These are phyloP conservation scores for Racocetra persica DNA, from an alignment of 371 early-diverging fungal species.

Conservation along the genomic window DNA sequence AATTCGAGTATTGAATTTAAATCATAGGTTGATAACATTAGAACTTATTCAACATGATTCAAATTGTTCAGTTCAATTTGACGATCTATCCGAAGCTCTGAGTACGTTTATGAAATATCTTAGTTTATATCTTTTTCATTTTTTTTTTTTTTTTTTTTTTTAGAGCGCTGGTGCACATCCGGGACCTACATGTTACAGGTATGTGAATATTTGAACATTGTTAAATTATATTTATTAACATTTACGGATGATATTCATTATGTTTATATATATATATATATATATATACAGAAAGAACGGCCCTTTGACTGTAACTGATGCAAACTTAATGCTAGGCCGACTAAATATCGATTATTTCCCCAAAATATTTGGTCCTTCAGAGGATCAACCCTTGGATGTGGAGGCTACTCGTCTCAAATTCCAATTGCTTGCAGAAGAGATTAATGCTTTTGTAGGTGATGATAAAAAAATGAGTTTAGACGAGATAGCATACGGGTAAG, in stretches of 20 bases:
- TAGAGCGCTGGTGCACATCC: conserved; percentile 95
- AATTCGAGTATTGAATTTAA: too few species aligned
- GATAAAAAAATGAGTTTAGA: conserved; percentile 68
- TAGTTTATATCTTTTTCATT: not conserved
- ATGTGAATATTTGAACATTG: not conserved
- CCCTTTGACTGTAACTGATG: conserved; percentile 92
- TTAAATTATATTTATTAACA: not conserved
- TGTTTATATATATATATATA: not conserved
- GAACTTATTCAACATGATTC: too few species aligned
- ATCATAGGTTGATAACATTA: too few species aligned
- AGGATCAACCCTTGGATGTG: conserved; percentile 81
- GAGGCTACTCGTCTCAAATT: conserved; percentile 73
- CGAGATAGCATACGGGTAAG: conserved; percentile 85
- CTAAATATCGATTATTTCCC: conserved; percentile 92
- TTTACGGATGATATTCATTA: not conserved
- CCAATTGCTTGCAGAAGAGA: conserved; percentile 63
- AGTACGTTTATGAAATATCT: too few species aligned
- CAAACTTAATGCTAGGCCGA: conserved; percentile 90
- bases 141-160: conserved; percentile 31
- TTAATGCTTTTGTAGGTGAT: conserved; percentile 62
- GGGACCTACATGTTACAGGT: conserved; percentile 89
- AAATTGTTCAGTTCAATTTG: too few species aligned
- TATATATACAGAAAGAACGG: conserved; percentile 86
- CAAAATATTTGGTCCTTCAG: conserved; percentile 92
- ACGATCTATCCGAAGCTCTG: too few species aligned